Evolutionary conservation across 345 rosid species (phyloP), one percentile per base, ranked within the genome.

Genomic region (Microcos paniculata): DNA sequence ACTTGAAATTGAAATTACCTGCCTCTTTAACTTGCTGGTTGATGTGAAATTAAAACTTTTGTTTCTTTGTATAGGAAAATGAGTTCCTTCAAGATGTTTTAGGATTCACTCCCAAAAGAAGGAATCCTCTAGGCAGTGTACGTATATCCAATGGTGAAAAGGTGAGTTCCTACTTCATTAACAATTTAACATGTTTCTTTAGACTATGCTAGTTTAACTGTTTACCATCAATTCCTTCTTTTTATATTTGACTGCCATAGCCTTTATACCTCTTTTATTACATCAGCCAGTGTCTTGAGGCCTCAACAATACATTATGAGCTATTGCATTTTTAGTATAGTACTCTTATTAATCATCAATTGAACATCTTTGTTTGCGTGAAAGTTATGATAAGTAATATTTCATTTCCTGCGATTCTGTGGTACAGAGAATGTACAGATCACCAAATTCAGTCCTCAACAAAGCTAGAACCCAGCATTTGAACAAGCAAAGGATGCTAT

Each of bases 381-480:
- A 9, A 59, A 43, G 66, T 3, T 43, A 28, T 73, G 12, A 48
- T 24, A 43, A 16, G 9, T 42, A 43, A 26, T 24, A 72, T 16
- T 30, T 30, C 12, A 19, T 45, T 12, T 18, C 55, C 35, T 63
- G 70, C 51, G 19, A 59, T 21, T 77, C 35, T 49, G 61, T 76
- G 67, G 72, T 65, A 38, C 96, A 96, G 97, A 90, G 92, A 82
- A 80, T 90, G 86, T 88, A 46, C 71, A 85, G 76, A 70, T 96
- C 99, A 3, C 97, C 98, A 66, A 92, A 96, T 82, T 96, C 98
- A 6, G 85, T 77, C 19, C 49, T 79, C 55, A 94, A 85, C 76
- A 94, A 96, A 84, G 97, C 98, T 53, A 88, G 98, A 84, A 94
- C 99, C n/a, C 95, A 86, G 78, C 83, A 63, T 65, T 71, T 94